A percentile compares a stretch with the other conserved stretches of the same genome.
Conservation (phyloP, 2,329 filamentous ascomycete species). For the Colletotrichum godetiae region DNA sequence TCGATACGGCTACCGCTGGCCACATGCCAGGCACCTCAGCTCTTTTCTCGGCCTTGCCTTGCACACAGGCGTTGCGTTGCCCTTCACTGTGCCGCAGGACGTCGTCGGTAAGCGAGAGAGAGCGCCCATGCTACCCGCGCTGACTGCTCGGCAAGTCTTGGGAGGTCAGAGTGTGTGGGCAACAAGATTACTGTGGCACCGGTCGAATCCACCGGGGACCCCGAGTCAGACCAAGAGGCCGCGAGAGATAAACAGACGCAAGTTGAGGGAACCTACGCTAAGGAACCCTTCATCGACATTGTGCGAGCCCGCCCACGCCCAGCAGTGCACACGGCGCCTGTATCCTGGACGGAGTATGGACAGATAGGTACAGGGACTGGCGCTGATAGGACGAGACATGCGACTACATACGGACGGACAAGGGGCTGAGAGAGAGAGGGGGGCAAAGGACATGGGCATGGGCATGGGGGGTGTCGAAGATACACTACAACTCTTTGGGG, state of each 20-base stretch:
- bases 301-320: conserved; percentile 14
- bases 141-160: conserved; percentile 26
- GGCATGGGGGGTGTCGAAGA: conserved; percentile 19
- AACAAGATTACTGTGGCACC: conserved; percentile 35
- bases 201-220: conserved; percentile 28
- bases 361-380: conserved; percentile 1
- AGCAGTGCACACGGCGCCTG: neutral
- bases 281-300: neutral
- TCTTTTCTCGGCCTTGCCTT: neutral
- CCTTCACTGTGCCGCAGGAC: conserved; percentile 14
- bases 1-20: conserved; percentile 4
- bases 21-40: conserved; percentile 24
- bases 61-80: neutral
- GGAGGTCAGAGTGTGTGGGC: conserved; percentile 13
- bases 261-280: conserved; percentile 30
- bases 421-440: neutral
- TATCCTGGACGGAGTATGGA: neutral
- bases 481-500: conserved; percentile 6
- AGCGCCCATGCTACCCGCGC: neutral
- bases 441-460: conserved; percentile 24
- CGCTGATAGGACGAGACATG: conserved; percentile 15
- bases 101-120: conserved; percentile 11
- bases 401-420: conserved; percentile 5
- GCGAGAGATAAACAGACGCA: conserved; percentile 28
- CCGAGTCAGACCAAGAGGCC: conserved; percentile 30